These are phyloP conservation scores for Zymoseptoria ardabiliae DNA, from an alignment of 2,329 filamentous ascomycete genomes.

Conservation along the genomic window DNA sequence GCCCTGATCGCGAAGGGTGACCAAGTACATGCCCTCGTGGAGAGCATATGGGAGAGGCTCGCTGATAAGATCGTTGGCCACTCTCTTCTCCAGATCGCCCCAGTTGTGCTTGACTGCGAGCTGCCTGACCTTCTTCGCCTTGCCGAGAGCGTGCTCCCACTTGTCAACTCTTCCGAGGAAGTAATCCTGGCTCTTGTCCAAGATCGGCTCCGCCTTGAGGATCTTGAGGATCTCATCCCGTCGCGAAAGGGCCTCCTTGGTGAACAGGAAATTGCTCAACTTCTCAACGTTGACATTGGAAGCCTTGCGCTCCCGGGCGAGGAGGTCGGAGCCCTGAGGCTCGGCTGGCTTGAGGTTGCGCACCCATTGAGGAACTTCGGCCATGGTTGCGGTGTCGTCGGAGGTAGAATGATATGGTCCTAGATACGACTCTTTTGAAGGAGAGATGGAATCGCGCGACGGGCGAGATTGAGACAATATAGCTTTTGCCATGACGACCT, in stretches of 20 bases:
- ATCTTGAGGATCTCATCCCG: slow-evolving; percentile 56
- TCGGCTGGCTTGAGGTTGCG: slow-evolving; percentile 58
- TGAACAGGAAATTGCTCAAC: slow-evolving; percentile 62
- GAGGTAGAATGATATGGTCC: not conserved
- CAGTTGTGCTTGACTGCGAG: slow-evolving; percentile 61
- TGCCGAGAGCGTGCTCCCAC: slow-evolving; percentile 61
- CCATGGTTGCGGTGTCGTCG: slow-evolving; percentile 13
- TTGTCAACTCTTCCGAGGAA: slow-evolving; percentile 62
- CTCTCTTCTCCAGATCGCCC: slow-evolving; percentile 55
- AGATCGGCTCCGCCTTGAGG: slow-evolving; percentile 61
- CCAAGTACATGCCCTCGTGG: slow-evolving; percentile 63
- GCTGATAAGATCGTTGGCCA: slow-evolving; percentile 61
- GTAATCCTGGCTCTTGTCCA: slow-evolving; percentile 73
- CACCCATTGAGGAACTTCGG: slow-evolving; percentile 54
- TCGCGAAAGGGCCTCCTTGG: slow-evolving; percentile 54
- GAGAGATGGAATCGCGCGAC: not conserved
- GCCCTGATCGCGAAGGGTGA: slow-evolving; percentile 63
- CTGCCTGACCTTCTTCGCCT: slow-evolving; percentile 63
- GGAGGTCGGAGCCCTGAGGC: slow-evolving; percentile 62
- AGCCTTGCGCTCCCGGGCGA: slow-evolving; percentile 59
- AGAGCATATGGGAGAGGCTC: slow-evolving; percentile 69
- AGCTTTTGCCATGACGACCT: not conserved
- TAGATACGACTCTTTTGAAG: not conserved
- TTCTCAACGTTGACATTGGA: slow-evolving; percentile 61
- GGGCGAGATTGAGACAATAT: not conserved